A percentile compares a stretch with the other conserved stretches of the same genome.
These are phyloP conservation scores for Torulaspora indica DNA, from an alignment of 805 yeast species.

Conservation along the genomic window DNA sequence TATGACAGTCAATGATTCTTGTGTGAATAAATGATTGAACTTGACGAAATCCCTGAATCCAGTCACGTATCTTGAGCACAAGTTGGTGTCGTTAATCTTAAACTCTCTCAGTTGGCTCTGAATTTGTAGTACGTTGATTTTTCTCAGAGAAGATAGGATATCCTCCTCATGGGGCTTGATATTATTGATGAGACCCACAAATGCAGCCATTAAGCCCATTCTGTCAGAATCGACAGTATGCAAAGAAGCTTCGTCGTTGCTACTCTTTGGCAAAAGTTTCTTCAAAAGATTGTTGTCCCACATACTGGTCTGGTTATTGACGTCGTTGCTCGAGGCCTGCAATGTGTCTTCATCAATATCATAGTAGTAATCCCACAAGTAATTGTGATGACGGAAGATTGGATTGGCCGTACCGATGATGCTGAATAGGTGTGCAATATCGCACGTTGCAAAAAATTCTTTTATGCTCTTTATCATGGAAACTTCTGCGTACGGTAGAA, in stretches of 20 bases:
- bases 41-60: conserved; percentile 33
- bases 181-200: conserved; percentile 17
- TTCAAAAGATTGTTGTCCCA: conserved; percentile 15
- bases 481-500: conserved; percentile 58
- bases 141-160: conserved; percentile 27
- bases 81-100: conserved; percentile 14
- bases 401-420: conserved; percentile 68
- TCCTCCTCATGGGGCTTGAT: conserved; percentile 33
- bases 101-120: neutral
- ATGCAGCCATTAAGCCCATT: conserved; percentile 18
- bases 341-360: conserved; percentile 53
- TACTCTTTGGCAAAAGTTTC: conserved; percentile 13
- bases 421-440: conserved; percentile 29
- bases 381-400: conserved; percentile 50
- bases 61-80: conserved; percentile 31
- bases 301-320: conserved; percentile 3
- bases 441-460: conserved; percentile 31
- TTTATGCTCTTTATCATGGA: conserved; percentile 50
- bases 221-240: conserved; percentile 1
- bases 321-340: conserved; percentile 12
- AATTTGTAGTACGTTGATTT: conserved; percentile 34
- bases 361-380: conserved; percentile 57
- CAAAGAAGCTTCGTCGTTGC: conserved; percentile 2
- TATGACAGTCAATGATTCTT: conserved; percentile 15
- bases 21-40: conserved; percentile 34